Evolutionary conservation across 2,329 filamentous ascomycete genomes (phyloP).

Genomic region (Penicillium sp.): DNA sequence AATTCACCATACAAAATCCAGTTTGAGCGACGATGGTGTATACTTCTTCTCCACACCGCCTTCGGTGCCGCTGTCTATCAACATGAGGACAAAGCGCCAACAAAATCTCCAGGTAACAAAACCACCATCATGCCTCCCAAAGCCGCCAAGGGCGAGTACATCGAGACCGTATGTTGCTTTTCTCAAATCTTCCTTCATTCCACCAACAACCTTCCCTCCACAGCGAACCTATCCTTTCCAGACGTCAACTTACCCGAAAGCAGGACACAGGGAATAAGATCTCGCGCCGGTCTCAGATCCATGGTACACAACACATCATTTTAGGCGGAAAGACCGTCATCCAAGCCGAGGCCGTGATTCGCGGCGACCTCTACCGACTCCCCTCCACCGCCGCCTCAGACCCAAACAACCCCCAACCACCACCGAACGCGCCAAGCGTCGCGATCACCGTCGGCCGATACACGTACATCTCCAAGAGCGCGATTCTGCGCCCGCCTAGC

Average conservation of each 20-base stretch:
- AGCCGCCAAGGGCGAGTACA: constrained; percentile 83
- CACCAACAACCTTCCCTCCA: neutral
- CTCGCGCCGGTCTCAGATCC: constrained; percentile 83
- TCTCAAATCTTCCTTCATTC: neutral
- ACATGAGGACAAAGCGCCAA: neutral
- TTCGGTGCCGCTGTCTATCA: neutral
- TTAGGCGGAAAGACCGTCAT: constrained; percentile 95
- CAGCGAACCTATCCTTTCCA: neutral
- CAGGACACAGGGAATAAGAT: constrained; percentile 99
- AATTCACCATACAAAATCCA: neutral
- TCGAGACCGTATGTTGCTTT: constrained; percentile 72
- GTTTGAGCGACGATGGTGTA: neutral
- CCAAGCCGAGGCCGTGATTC: constrained; percentile 89
- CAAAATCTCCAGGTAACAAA: constrained; percentile 1
- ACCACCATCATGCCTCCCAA: constrained; percentile 65
- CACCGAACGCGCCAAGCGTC: constrained; percentile 35
- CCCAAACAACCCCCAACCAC: constrained; percentile 34
- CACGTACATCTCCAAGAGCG: constrained; percentile 78
- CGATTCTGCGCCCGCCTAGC: constrained; percentile 77
- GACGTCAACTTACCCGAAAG: constrained; percentile 3
- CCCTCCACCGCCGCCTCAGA: constrained; percentile 27
- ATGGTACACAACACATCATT: constrained; percentile 96
- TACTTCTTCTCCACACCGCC: constrained; percentile 10
- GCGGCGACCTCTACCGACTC: constrained; percentile 74
- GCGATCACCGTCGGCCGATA: constrained; percentile 86